phyloP scores from a whole-genome alignment of 2,329 filamentous ascomycete genomes.

The Aspergillus sp. region DNA sequence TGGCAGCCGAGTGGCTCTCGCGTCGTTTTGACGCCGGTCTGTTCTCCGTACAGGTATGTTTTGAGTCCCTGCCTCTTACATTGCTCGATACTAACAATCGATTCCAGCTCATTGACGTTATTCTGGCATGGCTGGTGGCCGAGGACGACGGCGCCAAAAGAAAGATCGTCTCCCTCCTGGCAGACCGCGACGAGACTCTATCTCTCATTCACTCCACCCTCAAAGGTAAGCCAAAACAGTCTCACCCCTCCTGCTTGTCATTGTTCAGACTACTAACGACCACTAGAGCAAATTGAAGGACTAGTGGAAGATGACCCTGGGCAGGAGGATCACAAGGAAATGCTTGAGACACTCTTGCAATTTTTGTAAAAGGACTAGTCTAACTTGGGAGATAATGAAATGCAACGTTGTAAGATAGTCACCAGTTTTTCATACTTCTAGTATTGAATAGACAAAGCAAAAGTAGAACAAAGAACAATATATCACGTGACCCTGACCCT shows the following conservation, averaged over 20 bases:
- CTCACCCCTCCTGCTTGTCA: neutral
- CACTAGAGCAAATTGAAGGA: slow-evolving; percentile 60
- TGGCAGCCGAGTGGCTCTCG: slow-evolving; percentile 71
- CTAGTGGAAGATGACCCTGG: slow-evolving; percentile 57
- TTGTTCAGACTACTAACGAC: slow-evolving; percentile 16
- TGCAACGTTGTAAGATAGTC: neutral
- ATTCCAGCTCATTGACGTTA: slow-evolving; percentile 68
- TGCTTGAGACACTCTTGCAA: slow-evolving; percentile 60
- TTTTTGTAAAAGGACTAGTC: slow-evolving; percentile 29
- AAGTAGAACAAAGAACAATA: neutral
- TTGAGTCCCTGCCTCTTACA: neutral
- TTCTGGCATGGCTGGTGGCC: slow-evolving; percentile 86
- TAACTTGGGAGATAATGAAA: neutral
- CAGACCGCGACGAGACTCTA: slow-evolving; percentile 67
- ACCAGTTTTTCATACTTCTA: neutral
- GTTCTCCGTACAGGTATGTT: slow-evolving; percentile 67
- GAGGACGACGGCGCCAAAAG: slow-evolving; percentile 76
- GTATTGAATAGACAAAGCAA: neutral
- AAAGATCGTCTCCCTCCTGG: slow-evolving; percentile 64
- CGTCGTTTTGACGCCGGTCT: slow-evolving; percentile 79
- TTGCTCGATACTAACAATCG: neutral
- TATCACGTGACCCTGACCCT: slow-evolving; percentile 24
- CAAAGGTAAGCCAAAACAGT: slow-evolving; percentile 47
- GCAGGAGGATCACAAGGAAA: slow-evolving; percentile 58
- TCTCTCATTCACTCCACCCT: slow-evolving; percentile 65